Evolutionary conservation across 768 basidiomycete species (phyloP), one percentile per base, ranked within the genome.

Genomic region (Coprinopsis sp.): DNA sequence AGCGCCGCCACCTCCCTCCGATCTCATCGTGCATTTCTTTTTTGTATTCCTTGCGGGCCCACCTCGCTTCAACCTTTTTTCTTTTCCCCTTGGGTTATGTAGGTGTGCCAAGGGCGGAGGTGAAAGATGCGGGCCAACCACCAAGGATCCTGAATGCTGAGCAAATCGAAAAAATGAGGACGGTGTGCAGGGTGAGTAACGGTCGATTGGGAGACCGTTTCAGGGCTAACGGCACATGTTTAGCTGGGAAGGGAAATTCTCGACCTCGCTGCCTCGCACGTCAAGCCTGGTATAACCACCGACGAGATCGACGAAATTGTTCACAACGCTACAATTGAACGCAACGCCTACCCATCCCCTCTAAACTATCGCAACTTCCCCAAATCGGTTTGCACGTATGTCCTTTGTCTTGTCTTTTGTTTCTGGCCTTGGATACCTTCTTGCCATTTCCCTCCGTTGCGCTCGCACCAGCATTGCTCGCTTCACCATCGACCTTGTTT

Each of bases 301-400:
- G 93, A 98, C 60, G 91, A 93, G 60, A 76, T 99, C 23, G 96
- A 99, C 66, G 82, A 80, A 48, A 83, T 97, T 52, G 92, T 95
- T 12, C 96, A 99, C 67, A 79, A 90, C 53, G 96, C 88, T 14
- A 87, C 76, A 53, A 84, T 98, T 52, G 86, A 94, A 67, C 76
- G 94, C 41, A 83, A 91, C 54, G 81, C 90, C 19, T 99, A 99
- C 67, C 96, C 96, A 1, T 93, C 90, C 22, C 90, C 96, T 33
- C 71, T 98, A 50, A 91, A 91, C 60, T 99, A 99, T 67, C 79
- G 84, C 44, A 74, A 78, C 29, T 98, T 84, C 61, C 95, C 96
- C 11, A 97, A 97, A 73, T 97, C 93, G 23, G 80, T 95, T 29
- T 99, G 96, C 87, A 93, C 87, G 83, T 91, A 70, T 55, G 91